A percentile compares a stretch with the other conserved stretches of the same genome.
phyloP scores from a whole-genome alignment of 225 moss, liverwort and hornwort genomes.

The Thuidium tamariscinum region DNA sequence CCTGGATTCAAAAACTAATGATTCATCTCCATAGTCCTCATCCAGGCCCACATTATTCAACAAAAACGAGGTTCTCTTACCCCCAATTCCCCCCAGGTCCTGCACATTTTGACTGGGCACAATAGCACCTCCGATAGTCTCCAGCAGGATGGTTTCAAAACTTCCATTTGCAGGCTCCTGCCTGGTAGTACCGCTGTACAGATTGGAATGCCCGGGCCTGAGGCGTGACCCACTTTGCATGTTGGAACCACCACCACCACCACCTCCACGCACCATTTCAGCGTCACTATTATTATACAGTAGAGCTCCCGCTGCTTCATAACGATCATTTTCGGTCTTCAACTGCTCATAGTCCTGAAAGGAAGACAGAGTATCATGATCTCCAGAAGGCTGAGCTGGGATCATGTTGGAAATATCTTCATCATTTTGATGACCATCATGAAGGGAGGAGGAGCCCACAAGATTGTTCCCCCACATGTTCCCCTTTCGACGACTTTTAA shows the following conservation, averaged over 20 bases:
- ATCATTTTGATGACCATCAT: neutral
- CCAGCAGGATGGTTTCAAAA: slow-evolving; percentile 25
- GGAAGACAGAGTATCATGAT: slow-evolving; percentile 14
- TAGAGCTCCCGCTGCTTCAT: neutral
- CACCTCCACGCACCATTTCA: neutral
- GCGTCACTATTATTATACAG: neutral
- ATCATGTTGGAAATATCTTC: neutral
- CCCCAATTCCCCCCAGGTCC: neutral
- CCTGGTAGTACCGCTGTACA: neutral
- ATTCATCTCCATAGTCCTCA: slow-evolving; percentile 18
- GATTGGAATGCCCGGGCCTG: neutral
- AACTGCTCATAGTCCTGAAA: slow-evolving; percentile 19
- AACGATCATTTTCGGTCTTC: neutral
- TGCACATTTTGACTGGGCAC: neutral
- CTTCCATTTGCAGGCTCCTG: slow-evolving; percentile 18
- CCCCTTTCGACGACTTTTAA: slow-evolving; percentile 7
- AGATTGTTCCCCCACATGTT: neutral
- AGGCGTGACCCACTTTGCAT: neutral
- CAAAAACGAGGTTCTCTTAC: slow-evolving; percentile 13
- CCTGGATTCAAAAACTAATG: slow-evolving; percentile 10
- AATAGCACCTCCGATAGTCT: slow-evolving; percentile 6
- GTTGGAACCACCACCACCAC: neutral
- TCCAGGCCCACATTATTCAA: slow-evolving; percentile 25
- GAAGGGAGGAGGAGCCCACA: neutral
- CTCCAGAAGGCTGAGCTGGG: slow-evolving; percentile 15